Evolutionary conservation across 2,329 filamentous ascomycete species (phyloP).

Genomic region (Aspergillus piperis): DNA sequence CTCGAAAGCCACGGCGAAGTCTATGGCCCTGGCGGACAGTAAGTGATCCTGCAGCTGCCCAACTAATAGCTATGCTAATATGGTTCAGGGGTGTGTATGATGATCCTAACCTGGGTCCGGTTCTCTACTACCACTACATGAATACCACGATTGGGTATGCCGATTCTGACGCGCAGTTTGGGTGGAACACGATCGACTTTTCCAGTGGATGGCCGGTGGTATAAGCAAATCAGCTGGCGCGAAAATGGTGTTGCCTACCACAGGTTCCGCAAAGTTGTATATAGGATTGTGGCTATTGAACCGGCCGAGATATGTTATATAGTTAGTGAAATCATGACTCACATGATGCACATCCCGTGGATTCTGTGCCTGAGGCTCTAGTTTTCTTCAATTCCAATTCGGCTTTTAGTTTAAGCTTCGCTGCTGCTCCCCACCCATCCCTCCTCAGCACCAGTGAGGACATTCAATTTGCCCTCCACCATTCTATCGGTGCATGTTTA

Average conservation of each 20-base stretch:
- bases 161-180: conserved; percentile 51
- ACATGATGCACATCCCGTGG: neutral
- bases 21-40: conserved; percentile 68
- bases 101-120: conserved; percentile 47
- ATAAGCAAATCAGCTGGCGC: conserved; percentile 10
- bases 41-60: conserved; percentile 37
- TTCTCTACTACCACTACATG: conserved; percentile 66
- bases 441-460: conserved; percentile 36
- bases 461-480: conserved; percentile 53
- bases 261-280: neutral
- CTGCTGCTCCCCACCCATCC: conserved; percentile 44
- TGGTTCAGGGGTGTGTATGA: conserved; percentile 31
- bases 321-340: neutral
- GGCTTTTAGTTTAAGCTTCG: neutral
- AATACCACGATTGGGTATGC: conserved; percentile 56
- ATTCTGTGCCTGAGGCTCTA: neutral
- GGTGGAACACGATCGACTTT: conserved; percentile 50
- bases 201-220: conserved; percentile 50
- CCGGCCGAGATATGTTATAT: no score
- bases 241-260: neutral
- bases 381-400: neutral
- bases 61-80: conserved; percentile 7
- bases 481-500: conserved; percentile 50
- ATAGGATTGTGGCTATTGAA: neutral
- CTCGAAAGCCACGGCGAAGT: conserved; percentile 57